A percentile compares a stretch with the other conserved stretches of the same genome.
Conservation (phyloP, 2,329 filamentous ascomycete genomes). For the Alternaria burnsii region DNA sequence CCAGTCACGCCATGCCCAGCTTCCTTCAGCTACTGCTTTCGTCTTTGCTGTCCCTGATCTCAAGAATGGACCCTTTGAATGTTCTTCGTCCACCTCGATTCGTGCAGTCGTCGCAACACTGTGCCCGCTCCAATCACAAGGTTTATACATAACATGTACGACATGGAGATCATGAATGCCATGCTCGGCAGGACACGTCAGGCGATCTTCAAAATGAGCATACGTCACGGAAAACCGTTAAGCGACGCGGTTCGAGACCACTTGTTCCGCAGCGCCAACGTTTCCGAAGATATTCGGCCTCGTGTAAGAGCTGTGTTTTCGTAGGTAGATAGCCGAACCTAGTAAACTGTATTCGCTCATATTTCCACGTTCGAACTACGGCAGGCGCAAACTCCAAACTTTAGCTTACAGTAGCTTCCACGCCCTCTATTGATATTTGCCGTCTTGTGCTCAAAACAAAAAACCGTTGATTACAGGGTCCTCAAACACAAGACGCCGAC, state of each 20-base stretch:
- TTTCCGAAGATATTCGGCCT: conserved; percentile 12
- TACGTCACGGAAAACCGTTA: conserved; percentile 1
- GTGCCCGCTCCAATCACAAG: background rate
- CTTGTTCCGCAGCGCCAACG: conserved; percentile 1
- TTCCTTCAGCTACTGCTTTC: background rate
- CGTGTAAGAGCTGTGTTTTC: background rate
- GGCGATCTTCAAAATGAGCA: background rate
- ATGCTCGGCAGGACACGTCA: background rate
- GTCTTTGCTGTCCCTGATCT: background rate
- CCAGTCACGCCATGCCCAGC: background rate
- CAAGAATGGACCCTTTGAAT: background rate
- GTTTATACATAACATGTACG: background rate
- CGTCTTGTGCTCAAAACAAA: conserved; percentile 4
- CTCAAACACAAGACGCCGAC: background rate
- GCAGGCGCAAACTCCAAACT: conserved; percentile 1
- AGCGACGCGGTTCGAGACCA: background rate
- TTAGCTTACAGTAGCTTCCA: background rate
- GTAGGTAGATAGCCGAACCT: background rate
- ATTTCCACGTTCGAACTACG: conserved; percentile 16
- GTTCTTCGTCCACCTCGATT: background rate
- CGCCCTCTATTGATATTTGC: conserved; percentile 6
- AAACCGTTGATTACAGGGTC: background rate
- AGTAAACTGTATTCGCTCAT: conserved; percentile 3
- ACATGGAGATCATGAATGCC: background rate
- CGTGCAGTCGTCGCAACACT: background rate